Evolutionary conservation across 306 rosid genomes (phyloP), one percentile per base, ranked within the genome.

Genomic region (Prunus davidiana): DNA sequence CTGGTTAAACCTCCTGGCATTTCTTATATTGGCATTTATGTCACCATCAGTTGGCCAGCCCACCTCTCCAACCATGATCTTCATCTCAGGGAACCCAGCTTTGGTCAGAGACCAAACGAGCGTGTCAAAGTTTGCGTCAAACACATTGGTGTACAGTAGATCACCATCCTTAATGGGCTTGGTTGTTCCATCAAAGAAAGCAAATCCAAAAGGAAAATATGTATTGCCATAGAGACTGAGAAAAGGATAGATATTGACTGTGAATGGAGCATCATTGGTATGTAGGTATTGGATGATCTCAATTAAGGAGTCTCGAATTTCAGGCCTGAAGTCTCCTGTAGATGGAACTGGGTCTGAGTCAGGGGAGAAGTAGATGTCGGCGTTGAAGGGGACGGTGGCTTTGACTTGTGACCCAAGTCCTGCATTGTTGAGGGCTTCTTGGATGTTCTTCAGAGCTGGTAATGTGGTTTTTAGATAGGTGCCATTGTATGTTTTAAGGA

Each of bases 41-140:
- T 90, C 96, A 8, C 94, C 96, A 69, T 93, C 98, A 6, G 96
- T 90, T 22, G 98, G 96, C 98, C 98, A 93, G 41, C 98, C 98
- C 8, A 93, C 91, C 80, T 93, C 98, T 62, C 98, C 98, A 49
- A 93, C 84, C 14, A 89, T 50, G 78, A 93, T 75, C 54, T 79
- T 50, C 83, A 86, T 84, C 20, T 90, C 91, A 18, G 91, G 94
- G 79, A 80, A 93, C 28, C 98, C 98, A 12, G 91, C 92, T 76
- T 78, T 89, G 34, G 71, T 63, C 55, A 93, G 57, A 50, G 96
- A 96, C 76, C 87, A 86, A 49, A 86, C 72, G 27, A 93, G 90
- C 8, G 98, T 93, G 67, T 93, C 98, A 14, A 87, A 77, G 61
- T 90, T 93, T 45, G 98, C 98, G 66, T 93, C 98, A 57, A 93